phyloP scores from a whole-genome alignment of 1,139 yeast species.

The Candida gigantensis region DNA sequence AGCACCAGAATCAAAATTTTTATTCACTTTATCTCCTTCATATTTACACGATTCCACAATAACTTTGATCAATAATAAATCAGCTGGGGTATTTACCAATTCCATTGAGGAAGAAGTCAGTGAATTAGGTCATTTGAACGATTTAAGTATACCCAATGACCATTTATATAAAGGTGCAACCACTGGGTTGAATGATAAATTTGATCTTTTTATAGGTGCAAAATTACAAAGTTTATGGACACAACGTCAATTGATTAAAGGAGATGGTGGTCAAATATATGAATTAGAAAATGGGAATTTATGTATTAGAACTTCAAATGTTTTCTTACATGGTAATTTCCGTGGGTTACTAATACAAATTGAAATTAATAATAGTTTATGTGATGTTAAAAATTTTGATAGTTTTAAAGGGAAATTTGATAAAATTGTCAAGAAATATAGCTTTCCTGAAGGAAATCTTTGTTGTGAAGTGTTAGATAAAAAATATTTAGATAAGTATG shows the following conservation, averaged over 20 bases:
- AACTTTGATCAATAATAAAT: slow-evolving; percentile 52
- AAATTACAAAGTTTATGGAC: slow-evolving; percentile 75
- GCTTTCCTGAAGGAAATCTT: slow-evolving; percentile 43
- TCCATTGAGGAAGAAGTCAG: slow-evolving; percentile 38
- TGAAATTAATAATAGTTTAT: slow-evolving; percentile 29
- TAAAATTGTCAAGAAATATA: slow-evolving; percentile 35
- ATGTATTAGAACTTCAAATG: slow-evolving; percentile 63
- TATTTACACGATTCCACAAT: slow-evolving; percentile 53
- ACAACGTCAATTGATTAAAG: slow-evolving; percentile 68
- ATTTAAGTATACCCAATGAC: slow-evolving; percentile 35
- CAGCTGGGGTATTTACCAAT: slow-evolving; percentile 47
- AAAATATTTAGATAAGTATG: slow-evolving; percentile 31
- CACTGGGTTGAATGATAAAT: slow-evolving; percentile 49
- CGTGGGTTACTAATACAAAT: slow-evolving; percentile 69
- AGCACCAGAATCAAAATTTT: slow-evolving; percentile 46
- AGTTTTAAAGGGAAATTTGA: slow-evolving; percentile 24
- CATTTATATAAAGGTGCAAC: slow-evolving; percentile 50
- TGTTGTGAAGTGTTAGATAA: slow-evolving; percentile 36
- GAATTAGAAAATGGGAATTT: slow-evolving; percentile 49
- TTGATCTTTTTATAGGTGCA: slow-evolving; percentile 49
- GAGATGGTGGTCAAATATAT: slow-evolving; percentile 74
- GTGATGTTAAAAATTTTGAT: slow-evolving; percentile 15
- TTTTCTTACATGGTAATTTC: slow-evolving; percentile 72
- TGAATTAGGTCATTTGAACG: slow-evolving; percentile 18
- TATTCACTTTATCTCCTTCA: slow-evolving; percentile 59